These are phyloP conservation scores for Myxozyma geophila DNA, from an alignment of 805 yeast species.

Conservation along the genomic window DNA sequence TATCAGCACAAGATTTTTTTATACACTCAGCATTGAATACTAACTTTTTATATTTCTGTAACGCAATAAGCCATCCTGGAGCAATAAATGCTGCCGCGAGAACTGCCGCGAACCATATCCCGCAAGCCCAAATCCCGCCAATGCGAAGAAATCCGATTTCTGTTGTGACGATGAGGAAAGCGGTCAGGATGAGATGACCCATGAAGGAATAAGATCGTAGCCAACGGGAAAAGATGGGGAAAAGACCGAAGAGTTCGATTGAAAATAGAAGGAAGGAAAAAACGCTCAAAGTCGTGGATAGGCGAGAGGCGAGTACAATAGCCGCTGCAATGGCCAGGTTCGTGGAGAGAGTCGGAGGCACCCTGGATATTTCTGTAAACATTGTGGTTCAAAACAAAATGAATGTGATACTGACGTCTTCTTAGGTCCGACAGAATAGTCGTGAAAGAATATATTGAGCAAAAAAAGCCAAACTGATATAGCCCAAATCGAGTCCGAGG, in stretches of 20 bases:
- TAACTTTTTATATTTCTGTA: constrained; percentile 72
- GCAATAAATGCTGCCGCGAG: constrained; percentile 57
- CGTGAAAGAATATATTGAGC: constrained; percentile 67
- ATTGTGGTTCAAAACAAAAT: too few species aligned
- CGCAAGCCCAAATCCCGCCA: constrained; percentile 50
- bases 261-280: constrained; percentile 81
- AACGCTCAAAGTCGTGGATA: constrained; percentile 72
- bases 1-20: neutral
- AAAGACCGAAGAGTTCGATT: constrained; percentile 69
- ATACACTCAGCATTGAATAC: neutral
- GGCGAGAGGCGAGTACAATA: constrained; percentile 86
- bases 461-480: constrained; percentile 77
- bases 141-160: constrained; percentile 46
- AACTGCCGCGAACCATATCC: constrained; percentile 58
- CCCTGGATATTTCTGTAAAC: constrained; percentile 21
- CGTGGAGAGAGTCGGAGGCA: constrained; percentile 65
- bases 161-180: constrained; percentile 38
- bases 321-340: constrained; percentile 85
- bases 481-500: constrained; percentile 96
- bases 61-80: constrained; percentile 69
- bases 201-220: constrained; percentile 50
- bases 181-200: constrained; percentile 27
- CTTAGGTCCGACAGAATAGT: constrained; percentile 58
- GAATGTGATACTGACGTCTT: constrained; percentile 17
- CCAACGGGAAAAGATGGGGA: constrained; percentile 71